Evolutionary conservation across 192 early-diverging fungal species (phyloP), one percentile per base, ranked within the genome.

Genomic region (Cetraspora pellucida): DNA sequence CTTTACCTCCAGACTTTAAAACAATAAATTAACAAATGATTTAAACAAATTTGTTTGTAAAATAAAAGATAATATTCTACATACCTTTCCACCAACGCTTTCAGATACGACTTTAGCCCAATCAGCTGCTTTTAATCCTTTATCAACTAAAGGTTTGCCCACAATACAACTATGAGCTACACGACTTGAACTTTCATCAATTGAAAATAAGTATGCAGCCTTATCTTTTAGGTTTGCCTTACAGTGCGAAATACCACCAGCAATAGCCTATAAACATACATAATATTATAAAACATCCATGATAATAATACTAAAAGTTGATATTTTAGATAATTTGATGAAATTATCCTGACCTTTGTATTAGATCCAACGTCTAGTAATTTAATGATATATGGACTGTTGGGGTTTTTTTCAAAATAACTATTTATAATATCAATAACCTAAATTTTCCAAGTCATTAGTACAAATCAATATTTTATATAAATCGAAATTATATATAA

Each of bases 41-140:
- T 17, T 61, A n/a, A 28, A 2, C 30, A 50, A 63, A 2, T 25
- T 23, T 23, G 27, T 47, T 37, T 47, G 14, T 21, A 11, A 28
- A 30, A 14, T 14, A 23, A 60, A 14, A 47, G 46, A 47, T 44
- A 30, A 3, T 43, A 63, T 25, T 17, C 37, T 37, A 37, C 16
- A 66, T 30, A 91, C 91, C 84, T 95, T 95, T 72, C 97, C 97
- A 31, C 93, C 95, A 61, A 99, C 86, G 30, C 89, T 87, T 67
- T 91, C 85, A 28, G 89, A 80, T n/a, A 98, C 95, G 37, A 90
- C 91, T 23, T 87, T 86, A 19, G 95, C 94, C 97, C 97, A 99
- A 25, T 93, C 95, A 58, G 85, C 89, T 43, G 96, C 97, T 86
- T 93, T 95, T 67, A 99, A 83, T 2, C 94, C 95, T 75, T 91